Evolutionary conservation across 2,329 filamentous ascomycete genomes (phyloP).

Genomic region (Penicillium sclerotiorum): DNA sequence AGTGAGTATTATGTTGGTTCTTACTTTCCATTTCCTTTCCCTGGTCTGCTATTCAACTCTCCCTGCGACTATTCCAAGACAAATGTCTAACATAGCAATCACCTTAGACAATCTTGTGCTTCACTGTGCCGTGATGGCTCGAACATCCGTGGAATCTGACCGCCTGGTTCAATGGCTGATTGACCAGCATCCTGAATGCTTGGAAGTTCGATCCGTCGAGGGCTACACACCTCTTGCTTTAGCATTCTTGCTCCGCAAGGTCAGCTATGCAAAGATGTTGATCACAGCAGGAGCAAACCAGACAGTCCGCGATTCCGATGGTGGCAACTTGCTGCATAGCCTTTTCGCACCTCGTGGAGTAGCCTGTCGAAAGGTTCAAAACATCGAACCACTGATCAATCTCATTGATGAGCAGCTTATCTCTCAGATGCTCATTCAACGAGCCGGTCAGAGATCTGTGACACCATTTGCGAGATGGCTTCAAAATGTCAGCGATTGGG

Average conservation of each 20-base stretch:
- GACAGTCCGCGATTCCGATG: constrained; percentile 60
- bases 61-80: not conserved
- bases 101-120: constrained; percentile 56
- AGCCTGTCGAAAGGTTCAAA: constrained; percentile 35
- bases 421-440: constrained; percentile 34
- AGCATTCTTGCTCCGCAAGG: constrained; percentile 57
- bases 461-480: constrained; percentile 64
- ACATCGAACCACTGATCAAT: constrained; percentile 63
- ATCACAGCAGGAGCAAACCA: constrained; percentile 72
- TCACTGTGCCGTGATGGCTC: constrained; percentile 64
- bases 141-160: constrained; percentile 46
- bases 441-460: constrained; percentile 30
- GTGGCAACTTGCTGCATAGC: constrained; percentile 70
- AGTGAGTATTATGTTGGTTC: constrained; percentile 51
- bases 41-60: no score
- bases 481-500: constrained; percentile 1
- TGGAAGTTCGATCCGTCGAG: constrained; percentile 59
- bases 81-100: no score
- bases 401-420: constrained; percentile 58
- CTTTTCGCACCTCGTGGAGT: constrained; percentile 42
- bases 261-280: constrained; percentile 56
- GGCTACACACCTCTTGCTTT: constrained; percentile 67
- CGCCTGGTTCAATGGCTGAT: constrained; percentile 68
- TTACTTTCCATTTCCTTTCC: no score
- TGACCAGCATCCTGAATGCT: constrained; percentile 59